phyloP scores from a whole-genome alignment of 805 yeast species.

The Wickerhamiella nectarea region DNA sequence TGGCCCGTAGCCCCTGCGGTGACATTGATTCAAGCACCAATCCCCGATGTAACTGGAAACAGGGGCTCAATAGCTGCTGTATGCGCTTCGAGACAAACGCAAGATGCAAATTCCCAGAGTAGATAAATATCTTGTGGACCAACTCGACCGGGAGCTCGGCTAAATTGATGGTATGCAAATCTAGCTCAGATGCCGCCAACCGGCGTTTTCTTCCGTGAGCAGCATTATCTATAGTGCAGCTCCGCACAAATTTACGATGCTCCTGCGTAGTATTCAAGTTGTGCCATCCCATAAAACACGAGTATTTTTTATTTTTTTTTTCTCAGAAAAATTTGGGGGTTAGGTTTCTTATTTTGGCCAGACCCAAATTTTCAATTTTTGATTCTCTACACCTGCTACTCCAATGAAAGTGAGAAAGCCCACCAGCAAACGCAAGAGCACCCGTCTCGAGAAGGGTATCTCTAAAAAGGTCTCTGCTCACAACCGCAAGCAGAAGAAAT shows the following conservation, averaged over 20 bases:
- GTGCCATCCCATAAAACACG: slow-evolving; percentile 2
- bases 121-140: slow-evolving; percentile 29
- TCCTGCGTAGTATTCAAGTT: background rate
- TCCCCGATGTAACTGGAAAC: slow-evolving; percentile 17
- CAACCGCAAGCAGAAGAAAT: slow-evolving; percentile 68
- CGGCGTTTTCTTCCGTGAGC: background rate
- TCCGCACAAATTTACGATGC: background rate
- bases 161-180: slow-evolving; percentile 10
- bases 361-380: background rate
- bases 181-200: background rate
- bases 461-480: slow-evolving; percentile 92
- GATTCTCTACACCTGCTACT: background rate
- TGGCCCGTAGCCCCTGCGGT: background rate
- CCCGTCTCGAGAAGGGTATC: slow-evolving; percentile 92
- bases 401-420: slow-evolving; percentile 23
- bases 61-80: slow-evolving; percentile 21
- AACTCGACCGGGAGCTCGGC: slow-evolving; percentile 34
- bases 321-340: background rate
- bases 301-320: too few relatives aligned
- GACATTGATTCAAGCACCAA: slow-evolving; percentile 7
- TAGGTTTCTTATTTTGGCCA: background rate
- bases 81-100: slow-evolving; percentile 28
- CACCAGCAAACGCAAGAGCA: slow-evolving; percentile 57
- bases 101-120: slow-evolving; percentile 28
- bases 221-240: background rate